Base-by-base conservation (phyloP, 2,329 filamentous ascomycete genomes). In the Nothophaeocryptopus gaeumannii region DNA sequence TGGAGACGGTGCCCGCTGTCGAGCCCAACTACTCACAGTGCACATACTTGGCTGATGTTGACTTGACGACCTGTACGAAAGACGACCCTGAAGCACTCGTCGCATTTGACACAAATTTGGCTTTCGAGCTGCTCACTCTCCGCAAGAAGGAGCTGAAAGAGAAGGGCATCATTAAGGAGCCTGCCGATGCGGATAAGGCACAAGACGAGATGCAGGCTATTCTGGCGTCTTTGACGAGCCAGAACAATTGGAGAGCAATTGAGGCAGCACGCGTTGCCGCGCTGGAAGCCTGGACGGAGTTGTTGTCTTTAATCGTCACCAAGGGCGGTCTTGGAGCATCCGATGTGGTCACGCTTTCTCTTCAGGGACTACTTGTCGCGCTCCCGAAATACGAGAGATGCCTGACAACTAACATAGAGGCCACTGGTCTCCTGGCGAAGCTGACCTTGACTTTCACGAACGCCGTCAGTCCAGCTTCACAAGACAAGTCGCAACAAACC, bases 291-390 rank as follows among this genome's bases (percentile, higher is more conserved):
- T 99, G 95, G 92, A 82, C 86, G 1, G 89, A 91, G 61, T 78
- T 97, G 29, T 72, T 95, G 39, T 82, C 90, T 45, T 83, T 96
- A 15, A 87, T 95, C 72, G 78, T 96, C 14, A 86, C 90, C 60
- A 84, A 82, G 49, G 89, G 89, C 58, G 86, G 93, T 45, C 86
- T 95, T 88, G 45, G 81, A 81, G 1, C 81, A 80, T 29, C 85
- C 5, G 82, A 86, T 0, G 91, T 96, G 66, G 84, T 95, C 47
- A 82, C 85, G 0, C 91, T 97, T 65, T 85, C 96, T 47, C 73
- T 97, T 9, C 89, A 95, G 66, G 85, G 88, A 0, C 76, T 99
- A 5, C 91, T 97, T 65, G 81, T 92, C 11, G 87, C 95, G 41
- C 77, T 96, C 5, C 91, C 93, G 0, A 95, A 89, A 56, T 79